phyloP scores from a whole-genome alignment of 1,139 yeast species.

The Nakaseomyces delphensis region DNA sequence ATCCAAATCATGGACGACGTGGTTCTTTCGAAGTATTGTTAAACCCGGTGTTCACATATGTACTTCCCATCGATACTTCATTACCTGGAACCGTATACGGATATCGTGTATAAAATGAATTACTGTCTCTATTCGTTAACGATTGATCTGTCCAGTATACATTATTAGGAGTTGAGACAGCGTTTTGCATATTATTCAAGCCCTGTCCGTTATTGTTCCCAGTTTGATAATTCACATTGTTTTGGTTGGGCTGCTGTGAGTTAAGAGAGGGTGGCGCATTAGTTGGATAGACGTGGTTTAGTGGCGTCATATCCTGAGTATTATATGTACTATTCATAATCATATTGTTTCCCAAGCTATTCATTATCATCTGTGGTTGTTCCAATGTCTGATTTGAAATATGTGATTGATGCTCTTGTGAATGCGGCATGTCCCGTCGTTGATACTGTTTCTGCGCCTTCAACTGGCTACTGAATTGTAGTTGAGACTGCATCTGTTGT shows the following conservation, averaged over 20 bases:
- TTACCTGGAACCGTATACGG: slow-evolving; percentile 1
- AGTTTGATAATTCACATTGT: neutral
- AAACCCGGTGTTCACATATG: slow-evolving; percentile 6
- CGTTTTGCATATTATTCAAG: neutral
- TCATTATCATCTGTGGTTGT: neutral
- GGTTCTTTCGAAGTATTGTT: slow-evolving; percentile 2
- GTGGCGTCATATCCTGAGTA: neutral
- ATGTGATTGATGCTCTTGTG: neutral
- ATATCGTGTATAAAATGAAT: slow-evolving; percentile 2
- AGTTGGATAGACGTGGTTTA: neutral
- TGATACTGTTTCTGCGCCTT: neutral
- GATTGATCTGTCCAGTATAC: slow-evolving; percentile 1
- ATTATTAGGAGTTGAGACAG: neutral
- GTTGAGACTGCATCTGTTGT: neutral
- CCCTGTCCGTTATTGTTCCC: neutral
- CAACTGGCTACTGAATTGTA: neutral
- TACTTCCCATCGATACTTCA: neutral
- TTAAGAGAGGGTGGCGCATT: neutral
- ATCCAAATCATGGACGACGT: too few relatives aligned
- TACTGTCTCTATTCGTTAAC: neutral
- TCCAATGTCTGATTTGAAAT: neutral
- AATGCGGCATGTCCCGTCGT: neutral
- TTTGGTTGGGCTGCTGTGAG: neutral
- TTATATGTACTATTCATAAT: neutral
- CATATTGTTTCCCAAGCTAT: neutral